Percentiles rank a stretch among this genome's conserved stretches.
These are phyloP conservation scores for Mycena indigotica DNA, from an alignment of 768 basidiomycete species.

Conservation along the genomic window DNA sequence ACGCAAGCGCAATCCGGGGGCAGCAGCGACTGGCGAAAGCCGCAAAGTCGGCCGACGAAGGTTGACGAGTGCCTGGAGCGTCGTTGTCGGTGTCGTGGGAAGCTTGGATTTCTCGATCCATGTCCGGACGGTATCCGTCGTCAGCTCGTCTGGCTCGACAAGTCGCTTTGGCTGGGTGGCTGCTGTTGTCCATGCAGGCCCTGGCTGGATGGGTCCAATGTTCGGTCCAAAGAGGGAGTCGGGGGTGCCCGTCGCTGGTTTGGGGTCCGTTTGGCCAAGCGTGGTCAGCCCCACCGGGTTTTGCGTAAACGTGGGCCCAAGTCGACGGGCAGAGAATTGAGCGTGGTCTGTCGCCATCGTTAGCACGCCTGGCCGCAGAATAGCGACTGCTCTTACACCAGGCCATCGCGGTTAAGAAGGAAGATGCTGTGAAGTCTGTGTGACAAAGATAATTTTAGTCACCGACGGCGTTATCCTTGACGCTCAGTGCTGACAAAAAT, in stretches of 20 bases:
- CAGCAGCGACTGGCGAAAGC: conserved; percentile 62
- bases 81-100: conserved; percentile 66
- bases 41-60: conserved; percentile 88
- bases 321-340: conserved; percentile 18
- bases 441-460: background rate
- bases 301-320: conserved; percentile 8
- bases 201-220: conserved; percentile 72
- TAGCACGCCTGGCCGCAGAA: conserved; percentile 3
- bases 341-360: conserved; percentile 16
- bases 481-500: too few species aligned
- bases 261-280: background rate
- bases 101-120: conserved; percentile 88
- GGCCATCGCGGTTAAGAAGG: conserved; percentile 14
- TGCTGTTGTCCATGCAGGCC: conserved; percentile 68
- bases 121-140: conserved; percentile 74
- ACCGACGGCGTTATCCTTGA: too few species aligned
- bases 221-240: conserved; percentile 91
- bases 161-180: conserved; percentile 56
- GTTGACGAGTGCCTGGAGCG: conserved; percentile 92
- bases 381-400: conserved; percentile 19
- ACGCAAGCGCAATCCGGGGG: conserved; percentile 45
- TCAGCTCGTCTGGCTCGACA: conserved; percentile 66
- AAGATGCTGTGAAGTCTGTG: background rate
- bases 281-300: conserved; percentile 14
- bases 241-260: conserved; percentile 37